These are phyloP conservation scores for Calonectria leucothoes DNA, from an alignment of 2,329 filamentous ascomycete genomes.

Conservation along the genomic window DNA sequence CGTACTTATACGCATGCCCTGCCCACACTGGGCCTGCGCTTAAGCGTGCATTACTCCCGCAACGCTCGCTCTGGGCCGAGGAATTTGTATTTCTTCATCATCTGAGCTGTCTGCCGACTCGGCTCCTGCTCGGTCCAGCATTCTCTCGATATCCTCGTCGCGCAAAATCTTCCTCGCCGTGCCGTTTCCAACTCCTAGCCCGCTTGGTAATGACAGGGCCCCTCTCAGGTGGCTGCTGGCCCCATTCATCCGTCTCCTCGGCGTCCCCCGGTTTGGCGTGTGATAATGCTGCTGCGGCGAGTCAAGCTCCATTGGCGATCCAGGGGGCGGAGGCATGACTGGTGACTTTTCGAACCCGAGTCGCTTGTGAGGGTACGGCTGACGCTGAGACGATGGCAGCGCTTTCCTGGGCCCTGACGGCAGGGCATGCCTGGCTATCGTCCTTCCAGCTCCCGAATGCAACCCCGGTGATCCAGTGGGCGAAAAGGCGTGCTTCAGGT, in stretches of 20 bases:
- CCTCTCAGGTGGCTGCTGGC: conserved; percentile 50
- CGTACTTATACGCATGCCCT: not conserved
- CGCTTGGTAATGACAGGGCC: conserved; percentile 61
- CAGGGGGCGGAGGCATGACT: conserved; percentile 46
- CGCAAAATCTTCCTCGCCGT: conserved; percentile 52
- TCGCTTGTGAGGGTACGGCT: conserved; percentile 55
- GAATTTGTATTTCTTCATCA: conserved; percentile 67
- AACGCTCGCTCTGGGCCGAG: conserved; percentile 45
- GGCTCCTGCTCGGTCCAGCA: conserved; percentile 65
- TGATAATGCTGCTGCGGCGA: conserved; percentile 46
- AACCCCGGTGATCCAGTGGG: conserved; percentile 52
- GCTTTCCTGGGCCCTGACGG: conserved; percentile 64
- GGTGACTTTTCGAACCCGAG: conserved; percentile 62
- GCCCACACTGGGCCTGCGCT: not conserved
- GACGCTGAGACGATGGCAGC: conserved; percentile 61
- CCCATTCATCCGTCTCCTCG: conserved; percentile 58
- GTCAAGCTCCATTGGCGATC: conserved; percentile 62
- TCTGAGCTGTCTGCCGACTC: conserved; percentile 66
- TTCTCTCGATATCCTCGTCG: conserved; percentile 69
- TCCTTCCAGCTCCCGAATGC: conserved; percentile 28
- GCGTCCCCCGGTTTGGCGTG: conserved; percentile 49
- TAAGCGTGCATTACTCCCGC: conserved; percentile 45
- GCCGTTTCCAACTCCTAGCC: conserved; percentile 56
- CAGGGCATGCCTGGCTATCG: conserved; percentile 49
- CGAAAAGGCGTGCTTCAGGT: conserved; percentile 67